Conservation (phyloP, 2,329 filamentous ascomycete species). For the Cryphonectria carpinicola region DNA sequence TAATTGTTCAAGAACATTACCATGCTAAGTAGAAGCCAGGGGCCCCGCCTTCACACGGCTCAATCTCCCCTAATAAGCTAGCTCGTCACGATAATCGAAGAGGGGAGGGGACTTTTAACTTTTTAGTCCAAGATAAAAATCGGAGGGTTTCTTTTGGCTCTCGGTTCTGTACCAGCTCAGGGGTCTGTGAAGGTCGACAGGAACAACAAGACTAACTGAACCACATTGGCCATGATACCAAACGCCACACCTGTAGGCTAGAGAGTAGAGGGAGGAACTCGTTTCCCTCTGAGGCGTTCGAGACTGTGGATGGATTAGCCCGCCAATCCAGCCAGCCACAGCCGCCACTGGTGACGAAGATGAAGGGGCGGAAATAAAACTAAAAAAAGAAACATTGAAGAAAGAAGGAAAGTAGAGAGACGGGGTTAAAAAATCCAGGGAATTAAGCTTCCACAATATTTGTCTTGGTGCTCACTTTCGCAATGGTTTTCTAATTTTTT, state of each 20-base stretch:
- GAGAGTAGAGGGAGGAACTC: neutral
- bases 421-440: too few species aligned
- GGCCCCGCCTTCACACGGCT: neutral
- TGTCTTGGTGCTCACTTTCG: too few species aligned
- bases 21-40: neutral
- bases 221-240: conserved; percentile 8
- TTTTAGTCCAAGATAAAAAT: neutral
- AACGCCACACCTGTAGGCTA: conserved; percentile 9
- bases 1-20: neutral
- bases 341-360: neutral
- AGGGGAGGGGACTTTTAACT: neutral
- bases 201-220: conserved; percentile 12
- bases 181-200: conserved; percentile 7
- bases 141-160: neutral
- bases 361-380: neutral
- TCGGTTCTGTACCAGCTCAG: neutral
- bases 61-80: neutral
- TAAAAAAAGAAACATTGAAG: neutral
- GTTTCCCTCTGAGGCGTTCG: neutral
- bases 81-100: neutral
- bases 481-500: too few species aligned
- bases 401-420: neutral
- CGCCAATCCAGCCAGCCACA: neutral
- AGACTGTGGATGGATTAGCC: neutral
- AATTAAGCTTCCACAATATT: neutral